Conservation (phyloP, 2,329 filamentous ascomycete genomes). For the Colletotrichum lindemuthianum region DNA sequence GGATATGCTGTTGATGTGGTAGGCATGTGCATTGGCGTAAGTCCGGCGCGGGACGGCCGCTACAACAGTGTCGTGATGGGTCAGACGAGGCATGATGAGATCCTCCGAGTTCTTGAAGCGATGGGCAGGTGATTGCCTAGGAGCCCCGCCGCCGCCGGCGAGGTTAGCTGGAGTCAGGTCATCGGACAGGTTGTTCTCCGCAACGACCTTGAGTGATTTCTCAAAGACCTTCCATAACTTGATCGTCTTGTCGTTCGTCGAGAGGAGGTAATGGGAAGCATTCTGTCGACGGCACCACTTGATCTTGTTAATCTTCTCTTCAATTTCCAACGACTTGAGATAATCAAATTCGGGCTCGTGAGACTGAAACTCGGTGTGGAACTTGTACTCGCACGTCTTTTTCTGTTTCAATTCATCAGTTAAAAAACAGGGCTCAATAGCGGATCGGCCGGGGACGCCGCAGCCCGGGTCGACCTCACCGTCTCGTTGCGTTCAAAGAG, state of each 20-base stretch:
- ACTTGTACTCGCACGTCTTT: slow-evolving; percentile 99
- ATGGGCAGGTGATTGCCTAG: slow-evolving; percentile 75
- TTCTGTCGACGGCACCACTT: slow-evolving; percentile 99
- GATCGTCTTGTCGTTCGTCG: slow-evolving; percentile 99
- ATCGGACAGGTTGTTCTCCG: slow-evolving; percentile 97
- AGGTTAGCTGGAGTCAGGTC: slow-evolving; percentile 84
- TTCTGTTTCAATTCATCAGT: slow-evolving; percentile 70
- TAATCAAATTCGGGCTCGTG: slow-evolving; percentile 99
- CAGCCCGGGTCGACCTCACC: slow-evolving; percentile 62
- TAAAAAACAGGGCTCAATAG: slow-evolving; percentile 1
- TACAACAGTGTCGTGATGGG: slow-evolving; percentile 97
- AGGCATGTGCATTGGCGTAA: slow-evolving; percentile 97
- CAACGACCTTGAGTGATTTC: slow-evolving; percentile 98
- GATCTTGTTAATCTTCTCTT: slow-evolving; percentile 99
- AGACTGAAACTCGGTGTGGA: slow-evolving; percentile 99
- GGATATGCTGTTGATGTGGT: slow-evolving; percentile 99
- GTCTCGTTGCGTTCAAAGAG: slow-evolving; percentile 95
- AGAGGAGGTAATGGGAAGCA: slow-evolving; percentile 96
- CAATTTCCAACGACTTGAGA: slow-evolving; percentile 97
- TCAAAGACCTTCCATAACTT: slow-evolving; percentile 99
- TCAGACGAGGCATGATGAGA: slow-evolving; percentile 93
- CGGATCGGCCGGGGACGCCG: not conserved
- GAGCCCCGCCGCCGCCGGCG: slow-evolving; percentile 80
- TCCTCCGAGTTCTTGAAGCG: slow-evolving; percentile 84
- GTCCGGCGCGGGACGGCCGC: slow-evolving; percentile 95